A percentile compares a stretch with the other conserved stretches of the same genome.
phyloP scores from a whole-genome alignment of 2,329 filamentous ascomycete genomes.

The Tolypocladium guangdongense region DNA sequence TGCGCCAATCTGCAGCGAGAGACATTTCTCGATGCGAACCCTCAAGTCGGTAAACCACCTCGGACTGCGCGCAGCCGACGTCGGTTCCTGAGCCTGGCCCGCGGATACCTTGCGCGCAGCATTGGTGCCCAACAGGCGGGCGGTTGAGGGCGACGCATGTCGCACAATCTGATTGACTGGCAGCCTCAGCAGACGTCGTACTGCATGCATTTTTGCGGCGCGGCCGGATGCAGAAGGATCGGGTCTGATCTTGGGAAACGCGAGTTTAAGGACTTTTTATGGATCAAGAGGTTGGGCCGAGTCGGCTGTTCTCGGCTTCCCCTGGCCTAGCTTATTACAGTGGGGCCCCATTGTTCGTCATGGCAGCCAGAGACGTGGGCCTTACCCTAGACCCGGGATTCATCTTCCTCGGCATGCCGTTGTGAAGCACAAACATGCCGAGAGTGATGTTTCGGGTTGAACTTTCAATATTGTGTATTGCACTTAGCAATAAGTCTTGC shows the following conservation, averaged over 20 bases:
- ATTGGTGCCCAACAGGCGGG: neutral
- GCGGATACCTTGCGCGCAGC: neutral
- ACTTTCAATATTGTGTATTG: neutral
- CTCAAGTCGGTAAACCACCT: slow-evolving; percentile 17
- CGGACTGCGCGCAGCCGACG: slow-evolving; percentile 7
- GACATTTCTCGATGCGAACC: slow-evolving; percentile 8
- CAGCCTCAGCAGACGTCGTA: neutral
- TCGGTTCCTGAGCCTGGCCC: neutral
- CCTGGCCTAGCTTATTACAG: no score
- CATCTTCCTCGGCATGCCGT: no score
- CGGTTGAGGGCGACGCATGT: neutral
- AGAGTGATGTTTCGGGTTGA: neutral
- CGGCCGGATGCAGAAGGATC: neutral
- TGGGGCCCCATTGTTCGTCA: no score
- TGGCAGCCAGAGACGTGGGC: no score
- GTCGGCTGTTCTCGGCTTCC: neutral
- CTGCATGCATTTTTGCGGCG: neutral
- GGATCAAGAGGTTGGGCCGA: neutral
- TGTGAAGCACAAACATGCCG: no score
- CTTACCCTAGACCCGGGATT: no score
- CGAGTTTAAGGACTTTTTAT: neutral
- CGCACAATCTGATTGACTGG: neutral
- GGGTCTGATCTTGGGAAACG: neutral
- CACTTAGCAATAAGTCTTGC: neutral
- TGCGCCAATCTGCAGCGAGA: neutral